phyloP scores from a whole-genome alignment of 208 protist species.

The Willaertia magna region DNA sequence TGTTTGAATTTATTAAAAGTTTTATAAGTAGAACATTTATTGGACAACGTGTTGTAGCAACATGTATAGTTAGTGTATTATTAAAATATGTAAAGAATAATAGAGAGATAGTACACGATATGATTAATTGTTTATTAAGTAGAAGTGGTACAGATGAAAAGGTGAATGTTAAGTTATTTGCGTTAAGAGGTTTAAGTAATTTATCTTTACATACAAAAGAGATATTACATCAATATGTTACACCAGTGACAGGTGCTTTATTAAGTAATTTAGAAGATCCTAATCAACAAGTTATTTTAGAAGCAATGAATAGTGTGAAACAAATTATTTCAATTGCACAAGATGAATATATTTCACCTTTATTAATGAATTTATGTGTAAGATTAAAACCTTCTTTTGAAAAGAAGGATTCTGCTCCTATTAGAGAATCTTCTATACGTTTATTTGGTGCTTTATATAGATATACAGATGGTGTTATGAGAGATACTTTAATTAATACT shows the following conservation, averaged over 20 bases:
- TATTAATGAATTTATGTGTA: not conserved
- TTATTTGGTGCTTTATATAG: not conserved
- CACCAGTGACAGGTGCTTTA: not conserved
- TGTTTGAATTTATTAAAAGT: not conserved
- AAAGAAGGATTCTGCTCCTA: not conserved
- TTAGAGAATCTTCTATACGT: not conserved
- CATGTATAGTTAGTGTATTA: not conserved
- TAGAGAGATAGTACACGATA: not conserved
- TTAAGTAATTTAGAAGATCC: not conserved
- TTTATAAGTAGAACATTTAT: not conserved
- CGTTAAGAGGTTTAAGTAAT: not conserved
- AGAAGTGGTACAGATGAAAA: slow-evolving; percentile 4
- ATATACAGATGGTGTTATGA: not conserved
- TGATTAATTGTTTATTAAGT: not conserved
- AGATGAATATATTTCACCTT: not conserved
- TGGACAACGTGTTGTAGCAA: not conserved
- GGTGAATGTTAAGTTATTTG: not conserved
- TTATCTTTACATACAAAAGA: not conserved
- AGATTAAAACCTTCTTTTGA: not conserved
- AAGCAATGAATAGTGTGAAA: not conserved
- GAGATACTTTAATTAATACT: not conserved
- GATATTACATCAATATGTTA: not conserved
- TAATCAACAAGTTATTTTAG: not conserved
- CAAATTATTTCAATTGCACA: not conserved
- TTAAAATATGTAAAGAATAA: not conserved